phyloP scores from a whole-genome alignment of 768 basidiomycete species.

The Lactifluus subvellereus region DNA sequence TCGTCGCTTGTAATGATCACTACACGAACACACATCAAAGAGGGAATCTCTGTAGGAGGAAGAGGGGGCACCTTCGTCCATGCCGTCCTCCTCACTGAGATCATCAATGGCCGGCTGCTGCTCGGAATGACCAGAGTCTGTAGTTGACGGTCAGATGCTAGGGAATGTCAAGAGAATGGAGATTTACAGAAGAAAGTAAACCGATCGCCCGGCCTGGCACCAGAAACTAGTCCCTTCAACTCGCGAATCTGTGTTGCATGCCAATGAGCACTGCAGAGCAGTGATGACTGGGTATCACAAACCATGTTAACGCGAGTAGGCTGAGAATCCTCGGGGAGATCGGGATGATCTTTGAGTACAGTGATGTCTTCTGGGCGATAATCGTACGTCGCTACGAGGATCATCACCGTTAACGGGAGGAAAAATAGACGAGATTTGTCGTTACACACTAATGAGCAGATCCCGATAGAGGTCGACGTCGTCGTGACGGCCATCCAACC shows the following conservation, averaged over 20 bases:
- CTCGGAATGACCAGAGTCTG: slow-evolving; percentile 28
- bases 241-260: too few species aligned
- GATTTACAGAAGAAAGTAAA: too few species aligned
- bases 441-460: background rate
- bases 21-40: background rate
- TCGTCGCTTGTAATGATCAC: slow-evolving; percentile 17
- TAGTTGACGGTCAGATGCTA: background rate
- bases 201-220: too few species aligned
- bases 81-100: slow-evolving; percentile 22
- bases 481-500: too few species aligned
- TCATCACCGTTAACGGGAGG: background rate
- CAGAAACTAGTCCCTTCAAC: too few species aligned
- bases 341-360: background rate
- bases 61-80: slow-evolving; percentile 24
- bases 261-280: too few species aligned
- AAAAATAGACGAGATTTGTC: background rate
- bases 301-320: too few species aligned
- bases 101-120: slow-evolving; percentile 15
- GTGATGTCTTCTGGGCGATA: background rate
- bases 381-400: too few species aligned
- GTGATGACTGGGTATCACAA: too few species aligned
- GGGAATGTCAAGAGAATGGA: background rate
- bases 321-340: background rate
- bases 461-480: background rate
- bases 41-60: too few species aligned